Percentiles rank a stretch among this genome's conserved stretches.
phyloP scores from a whole-genome alignment of 345 rosid species.

The Boechera retrofracta region DNA sequence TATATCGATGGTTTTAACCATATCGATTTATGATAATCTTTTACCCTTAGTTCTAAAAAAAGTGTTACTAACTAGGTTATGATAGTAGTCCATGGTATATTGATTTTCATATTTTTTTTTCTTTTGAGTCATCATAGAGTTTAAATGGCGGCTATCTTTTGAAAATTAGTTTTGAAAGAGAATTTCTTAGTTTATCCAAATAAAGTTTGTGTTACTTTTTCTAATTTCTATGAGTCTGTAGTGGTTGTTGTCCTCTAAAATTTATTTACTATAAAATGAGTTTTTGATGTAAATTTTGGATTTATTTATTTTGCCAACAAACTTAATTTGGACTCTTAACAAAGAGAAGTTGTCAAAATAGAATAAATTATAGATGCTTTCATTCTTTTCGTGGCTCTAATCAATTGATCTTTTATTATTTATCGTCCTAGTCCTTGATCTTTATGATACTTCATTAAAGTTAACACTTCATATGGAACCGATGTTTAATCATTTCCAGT shows the following conservation, averaged over 20 bases:
- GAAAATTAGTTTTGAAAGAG: not conserved
- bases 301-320: constrained; percentile 2
- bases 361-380: not conserved
- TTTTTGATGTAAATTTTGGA: not conserved
- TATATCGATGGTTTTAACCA: not conserved
- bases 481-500: too few species aligned
- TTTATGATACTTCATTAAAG: too few species aligned
- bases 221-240: not conserved
- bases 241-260: constrained; percentile 7
- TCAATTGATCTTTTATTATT: not conserved
- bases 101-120: not conserved
- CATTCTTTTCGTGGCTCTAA: not conserved
- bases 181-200: not conserved
- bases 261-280: not conserved
- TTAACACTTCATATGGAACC: too few species aligned
- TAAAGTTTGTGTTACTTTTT: not conserved
- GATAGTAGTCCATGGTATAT: not conserved
- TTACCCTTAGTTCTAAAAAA: not conserved
- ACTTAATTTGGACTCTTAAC: not conserved
- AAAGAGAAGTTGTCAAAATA: not conserved
- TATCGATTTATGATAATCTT: not conserved
- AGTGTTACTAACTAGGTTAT: not conserved
- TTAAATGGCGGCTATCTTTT: not conserved
- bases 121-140: not conserved
- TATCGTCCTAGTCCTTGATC: too few species aligned